Evolutionary conservation across 2,329 filamentous ascomycete genomes (phyloP).

Genomic region (Nannizziopsis arthrosporioides): DNA sequence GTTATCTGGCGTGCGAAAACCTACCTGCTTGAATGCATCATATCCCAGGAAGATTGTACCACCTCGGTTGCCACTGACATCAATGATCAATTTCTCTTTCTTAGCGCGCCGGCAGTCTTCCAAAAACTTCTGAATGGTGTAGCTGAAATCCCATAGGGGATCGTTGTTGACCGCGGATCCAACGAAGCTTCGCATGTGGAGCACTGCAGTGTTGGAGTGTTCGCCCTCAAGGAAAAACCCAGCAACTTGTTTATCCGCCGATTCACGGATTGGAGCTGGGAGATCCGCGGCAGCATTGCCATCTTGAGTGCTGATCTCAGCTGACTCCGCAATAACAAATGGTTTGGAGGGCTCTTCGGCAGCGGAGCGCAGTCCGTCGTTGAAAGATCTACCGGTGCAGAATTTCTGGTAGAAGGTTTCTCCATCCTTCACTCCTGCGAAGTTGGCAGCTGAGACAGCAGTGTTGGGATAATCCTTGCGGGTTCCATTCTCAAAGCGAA

Average conservation of each 20-base stretch:
- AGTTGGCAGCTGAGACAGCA: constrained; percentile 19
- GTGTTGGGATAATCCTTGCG: constrained; percentile 19
- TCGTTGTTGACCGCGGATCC: constrained; percentile 5
- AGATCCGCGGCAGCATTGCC: constrained; percentile 10
- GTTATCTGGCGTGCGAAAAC: background rate
- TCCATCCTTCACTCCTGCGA: constrained; percentile 30
- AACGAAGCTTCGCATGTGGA: constrained; percentile 34
- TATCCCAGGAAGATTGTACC: constrained; percentile 41
- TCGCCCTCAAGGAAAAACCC: constrained; percentile 36
- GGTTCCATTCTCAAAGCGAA: constrained; percentile 26
- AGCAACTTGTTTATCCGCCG: constrained; percentile 27
- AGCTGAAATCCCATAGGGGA: constrained; percentile 24
- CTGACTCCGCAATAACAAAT: background rate
- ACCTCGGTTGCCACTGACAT: constrained; percentile 50
- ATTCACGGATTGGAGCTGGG: constrained; percentile 22
- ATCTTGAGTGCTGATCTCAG: background rate
- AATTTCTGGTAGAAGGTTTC: constrained; percentile 32
- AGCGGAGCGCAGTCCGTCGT: constrained; percentile 8
- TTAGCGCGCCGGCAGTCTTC: constrained; percentile 34
- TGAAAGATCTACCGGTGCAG: constrained; percentile 15
- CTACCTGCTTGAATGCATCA: constrained; percentile 40
- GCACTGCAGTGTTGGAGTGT: constrained; percentile 35
- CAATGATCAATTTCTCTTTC: constrained; percentile 52
- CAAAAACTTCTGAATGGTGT: constrained; percentile 38
- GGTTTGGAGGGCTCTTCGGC: background rate